Base-by-base conservation (phyloP, 140 eudicot species). In the Bidens hawaiensis region DNA sequence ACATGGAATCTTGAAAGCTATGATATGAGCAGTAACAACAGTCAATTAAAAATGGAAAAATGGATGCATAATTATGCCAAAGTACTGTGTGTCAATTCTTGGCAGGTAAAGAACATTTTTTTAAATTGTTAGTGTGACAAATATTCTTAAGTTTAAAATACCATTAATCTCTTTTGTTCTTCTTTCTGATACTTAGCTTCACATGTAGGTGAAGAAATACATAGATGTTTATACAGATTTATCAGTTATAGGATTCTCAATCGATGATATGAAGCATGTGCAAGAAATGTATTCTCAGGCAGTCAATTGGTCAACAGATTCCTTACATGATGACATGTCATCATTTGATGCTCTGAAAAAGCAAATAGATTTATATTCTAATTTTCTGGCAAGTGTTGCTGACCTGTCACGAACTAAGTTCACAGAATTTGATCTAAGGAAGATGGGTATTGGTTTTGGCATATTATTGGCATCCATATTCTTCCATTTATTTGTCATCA, bases 191-290 rank as follows among this genome's bases (percentile, higher is more conserved):
- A 31, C 47, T 65, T 51, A 51, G 63, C 59, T 43, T 63, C 52
- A 27, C 43, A 10, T 83, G 79, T 53, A 93, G 99, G 97, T 94
- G 79, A 94, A 94, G 77, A 83, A 81, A 75, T 94, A 94, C 70
- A 79, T 94, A 83, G 99, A 94, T 76, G 95, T 81, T 62, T 88
- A 94, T 73, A 81, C 99, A 68, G 78, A 85, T 70, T 83, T 94
- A 40, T 88, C 99, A 51, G 79, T 89, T 34, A 81, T 94, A 59
- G 99, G 99, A 59, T 94, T 88, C 74, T 84, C 99, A 13, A 71
- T 65, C 19, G 90, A 94, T n/a, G 99, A 94, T 76, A 58, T 94
- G 73, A 75, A 77, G 65, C 90, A 79, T 72, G 81, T 88, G 47
- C 66, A 74, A 22, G 73, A 79, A 12, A 70, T 79, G 47, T 94